Base-by-base conservation (phyloP, 2,329 filamentous ascomycete genomes). In the Diaporthe helianthi region DNA sequence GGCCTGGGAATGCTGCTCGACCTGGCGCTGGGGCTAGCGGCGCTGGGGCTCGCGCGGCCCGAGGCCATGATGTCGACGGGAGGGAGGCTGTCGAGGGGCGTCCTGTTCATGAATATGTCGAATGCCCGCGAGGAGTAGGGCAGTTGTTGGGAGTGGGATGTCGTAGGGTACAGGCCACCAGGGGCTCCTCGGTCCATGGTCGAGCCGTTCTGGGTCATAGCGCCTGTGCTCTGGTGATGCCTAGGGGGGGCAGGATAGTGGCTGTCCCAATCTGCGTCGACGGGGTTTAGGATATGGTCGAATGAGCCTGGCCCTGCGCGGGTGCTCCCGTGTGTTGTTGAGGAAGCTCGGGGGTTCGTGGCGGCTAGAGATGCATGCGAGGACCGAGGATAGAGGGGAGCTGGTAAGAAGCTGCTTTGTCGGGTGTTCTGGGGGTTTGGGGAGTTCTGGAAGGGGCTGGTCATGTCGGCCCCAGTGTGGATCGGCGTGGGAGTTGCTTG, bases 1-100 rank as follows among this genome's bases (percentile, higher is more conserved):
- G 95, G 95, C 13, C 90, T 86, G 79, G 97, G 94, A 83, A 95
- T 95, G 69, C 79, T 75, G 69, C 84, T 78, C 72, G 77, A 73
- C 66, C 65, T 74, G 72, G 19, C 75, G 72, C 52, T 49, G 72
- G n/a, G 13, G 29, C 29, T 13, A 19, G 41, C n/a, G 19, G 58
- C 72, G 54, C 75, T 71, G 53, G 68, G 73, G 38, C 54, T 69
- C 52, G 53, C n/a, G 17, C 67, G 65, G n/a, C 68, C 70, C 51
- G 51, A 24, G 51, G 73, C 60, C 22, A 70, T 22, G 10, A 73
- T 67, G 19, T 76, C 74, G 58, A 73, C 73, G n/a, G 72, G 65
- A 71, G 74, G 74, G n/a, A 69, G 26, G 36, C 67, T 74, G 29
- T 77, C 75, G 9, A 71, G 46, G 17, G 65, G 60, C 15, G 65